Conservation (phyloP, 495 filamentous ascomycete genomes). For the Amniculicola lignicola region DNA sequence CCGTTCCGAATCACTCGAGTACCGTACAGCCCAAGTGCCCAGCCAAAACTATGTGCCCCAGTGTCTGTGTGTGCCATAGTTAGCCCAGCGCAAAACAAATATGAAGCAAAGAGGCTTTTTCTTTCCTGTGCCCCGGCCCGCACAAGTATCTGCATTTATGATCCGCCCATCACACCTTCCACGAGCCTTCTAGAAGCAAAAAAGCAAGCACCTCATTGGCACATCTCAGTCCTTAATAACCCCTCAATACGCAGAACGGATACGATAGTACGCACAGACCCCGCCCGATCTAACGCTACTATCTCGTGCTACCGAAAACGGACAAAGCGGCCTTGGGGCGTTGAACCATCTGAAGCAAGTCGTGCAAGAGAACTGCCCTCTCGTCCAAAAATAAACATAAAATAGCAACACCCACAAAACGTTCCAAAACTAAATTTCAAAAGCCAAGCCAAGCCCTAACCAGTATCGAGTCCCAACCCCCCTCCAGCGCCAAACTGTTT, state of each 20-base stretch:
- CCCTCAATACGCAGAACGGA: no score
- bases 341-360: constrained; percentile 19
- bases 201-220: background rate
- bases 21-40: no score
- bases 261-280: no score
- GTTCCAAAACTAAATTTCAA: background rate
- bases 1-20: no score
- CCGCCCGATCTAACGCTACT: no score
- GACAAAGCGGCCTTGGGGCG: no score
- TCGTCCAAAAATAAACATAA: constrained; percentile 2
- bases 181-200: constrained; percentile 6
- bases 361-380: constrained; percentile 8
- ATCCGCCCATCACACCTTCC: background rate
- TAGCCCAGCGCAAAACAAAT: constrained; percentile 17
- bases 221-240: background rate
- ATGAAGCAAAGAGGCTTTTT: constrained; percentile 7
- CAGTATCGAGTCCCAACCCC: background rate
- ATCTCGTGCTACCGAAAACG: constrained; percentile 9
- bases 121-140: background rate
- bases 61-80: no score
- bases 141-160: background rate
- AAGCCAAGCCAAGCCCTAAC: constrained; percentile 17
- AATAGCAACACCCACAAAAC: background rate
- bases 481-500: constrained; percentile 28
- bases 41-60: no score